These are phyloP conservation scores for Mucor circinelloides DNA, from an alignment of 371 early-diverging fungal genomes.

Conservation along the genomic window DNA sequence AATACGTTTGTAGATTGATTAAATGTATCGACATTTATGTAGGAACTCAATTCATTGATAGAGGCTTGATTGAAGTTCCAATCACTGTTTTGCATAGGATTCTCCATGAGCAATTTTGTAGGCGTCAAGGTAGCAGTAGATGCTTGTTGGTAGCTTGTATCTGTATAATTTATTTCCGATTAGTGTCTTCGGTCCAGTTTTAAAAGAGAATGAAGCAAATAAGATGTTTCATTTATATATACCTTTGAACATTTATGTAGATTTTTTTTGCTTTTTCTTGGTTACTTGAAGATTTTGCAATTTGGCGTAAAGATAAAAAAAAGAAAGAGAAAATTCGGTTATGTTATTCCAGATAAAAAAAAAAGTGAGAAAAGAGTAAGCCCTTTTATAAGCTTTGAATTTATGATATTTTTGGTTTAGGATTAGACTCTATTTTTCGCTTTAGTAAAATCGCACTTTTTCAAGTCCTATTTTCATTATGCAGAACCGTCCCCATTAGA, in stretches of 20 bases:
- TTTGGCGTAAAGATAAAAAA: not conserved
- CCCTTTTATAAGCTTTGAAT: not conserved
- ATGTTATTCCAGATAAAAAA: not conserved
- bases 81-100: not conserved
- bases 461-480: not conserved
- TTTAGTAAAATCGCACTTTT: not conserved
- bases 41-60: slow-evolving; percentile 1
- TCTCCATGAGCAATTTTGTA: slow-evolving; percentile 14
- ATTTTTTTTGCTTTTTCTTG: slow-evolving; percentile 3
- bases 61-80: slow-evolving; percentile 14
- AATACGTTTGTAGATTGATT: not conserved
- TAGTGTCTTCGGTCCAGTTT: slow-evolving; percentile 20
- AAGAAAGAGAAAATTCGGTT: not conserved
- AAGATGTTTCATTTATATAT: slow-evolving; percentile 1
- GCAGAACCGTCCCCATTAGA: slow-evolving; percentile 4
- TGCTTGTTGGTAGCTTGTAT: not conserved
- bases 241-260: slow-evolving; percentile 27
- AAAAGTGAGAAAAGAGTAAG: not conserved
- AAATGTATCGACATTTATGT: slow-evolving; percentile 9
- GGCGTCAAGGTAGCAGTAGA: slow-evolving; percentile 19
- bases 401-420: not conserved
- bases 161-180: not conserved
- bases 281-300: not conserved
- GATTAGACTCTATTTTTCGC: not conserved
- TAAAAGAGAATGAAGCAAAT: slow-evolving; percentile 1